Percentiles rank a stretch among this genome's conserved stretches.
phyloP scores from a whole-genome alignment of 2,329 filamentous ascomycete species.

The Saccharata proteae region DNA sequence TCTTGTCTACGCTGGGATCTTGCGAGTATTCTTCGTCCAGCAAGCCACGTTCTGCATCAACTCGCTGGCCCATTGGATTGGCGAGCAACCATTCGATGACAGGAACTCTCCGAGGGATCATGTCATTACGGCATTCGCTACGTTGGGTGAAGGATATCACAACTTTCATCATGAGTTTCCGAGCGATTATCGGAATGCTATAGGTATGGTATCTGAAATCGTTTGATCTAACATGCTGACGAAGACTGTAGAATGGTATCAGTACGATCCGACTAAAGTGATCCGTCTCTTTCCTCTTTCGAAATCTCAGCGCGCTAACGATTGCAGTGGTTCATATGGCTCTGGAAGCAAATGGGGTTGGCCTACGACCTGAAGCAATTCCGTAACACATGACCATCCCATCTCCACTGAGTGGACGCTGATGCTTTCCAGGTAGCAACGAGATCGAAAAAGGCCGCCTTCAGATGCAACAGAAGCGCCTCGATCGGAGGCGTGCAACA shows the following conservation, averaged over 20 bases:
- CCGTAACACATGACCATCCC: conserved; percentile 30
- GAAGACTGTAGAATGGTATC: conserved; percentile 51
- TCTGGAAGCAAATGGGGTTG: conserved; percentile 72
- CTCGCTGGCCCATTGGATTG: conserved; percentile 81
- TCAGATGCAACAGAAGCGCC: conserved; percentile 85
- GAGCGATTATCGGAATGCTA: conserved; percentile 84
- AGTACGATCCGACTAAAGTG: conserved; percentile 70
- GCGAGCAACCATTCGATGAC: conserved; percentile 86
- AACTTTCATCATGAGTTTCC: conserved; percentile 96
- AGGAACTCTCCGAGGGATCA: conserved; percentile 84
- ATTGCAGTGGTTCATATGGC: conserved; percentile 64
- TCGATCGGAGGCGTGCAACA: conserved; percentile 70
- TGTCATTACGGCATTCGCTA: conserved; percentile 73
- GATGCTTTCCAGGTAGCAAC: conserved; percentile 52
- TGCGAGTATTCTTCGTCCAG: conserved; percentile 81
- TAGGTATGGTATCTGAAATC: conserved; percentile 28
- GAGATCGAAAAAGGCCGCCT: conserved; percentile 87
- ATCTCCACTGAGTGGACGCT: too few species aligned
- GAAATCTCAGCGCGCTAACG: neutral
- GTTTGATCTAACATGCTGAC: neutral
- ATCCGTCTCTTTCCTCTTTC: neutral
- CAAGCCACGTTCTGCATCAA: conserved; percentile 92
- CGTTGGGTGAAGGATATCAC: conserved; percentile 82
- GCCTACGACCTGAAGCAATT: conserved; percentile 85
- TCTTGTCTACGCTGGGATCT: conserved; percentile 73